Evolutionary conservation across 352 stramenopile genomes (phyloP), one percentile per base, ranked within the genome.

Genomic region (Phytophthora fragariaefolia): DNA sequence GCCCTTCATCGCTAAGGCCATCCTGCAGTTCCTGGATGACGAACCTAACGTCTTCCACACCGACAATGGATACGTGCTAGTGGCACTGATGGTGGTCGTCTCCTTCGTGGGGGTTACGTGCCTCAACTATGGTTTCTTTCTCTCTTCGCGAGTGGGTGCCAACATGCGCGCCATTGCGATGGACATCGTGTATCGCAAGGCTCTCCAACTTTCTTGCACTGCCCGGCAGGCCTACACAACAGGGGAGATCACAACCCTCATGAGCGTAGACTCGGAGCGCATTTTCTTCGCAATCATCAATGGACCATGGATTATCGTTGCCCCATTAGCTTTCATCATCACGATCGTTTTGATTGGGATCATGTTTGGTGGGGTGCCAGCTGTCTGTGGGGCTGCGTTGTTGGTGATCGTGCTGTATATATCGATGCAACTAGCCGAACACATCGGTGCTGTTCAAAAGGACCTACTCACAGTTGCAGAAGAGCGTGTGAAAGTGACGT

Each of bases 401-500:
- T 38, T 78, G 38, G 61, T 58, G 22, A 46, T 74, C 15, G 53
- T 79, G 12, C 32, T 78, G 27, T 64, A 57, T 38, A 66, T 43
- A 3, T 72, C 65, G 4, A 56, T 65, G 28, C 59, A 57, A 13
- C n/a, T 62, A 9, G 59, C 50, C 4, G 55, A 61, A 7, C 42
- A 59, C 5, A 68, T 69, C 12, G 67, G 69, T 20, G 22, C 28
- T 15, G 18, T 53, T 17, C 73, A 74, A 6, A 63, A 58, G n/a
- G 51, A 70, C 8, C 23, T 77, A 6, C 30, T 80, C 5, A 26
- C 12, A 1, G 50, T 76, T n/a, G 85, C 95, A 17, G 58, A 86
- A 8, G 72, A 91, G n/a, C 81, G 95, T 2, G 91, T 98, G 12
- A 96, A 97, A 71, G 88, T 98, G 61, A 96, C 95, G 28, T 97